Base-by-base conservation (phyloP, 129 eudicot species). In the Logfia minima region DNA sequence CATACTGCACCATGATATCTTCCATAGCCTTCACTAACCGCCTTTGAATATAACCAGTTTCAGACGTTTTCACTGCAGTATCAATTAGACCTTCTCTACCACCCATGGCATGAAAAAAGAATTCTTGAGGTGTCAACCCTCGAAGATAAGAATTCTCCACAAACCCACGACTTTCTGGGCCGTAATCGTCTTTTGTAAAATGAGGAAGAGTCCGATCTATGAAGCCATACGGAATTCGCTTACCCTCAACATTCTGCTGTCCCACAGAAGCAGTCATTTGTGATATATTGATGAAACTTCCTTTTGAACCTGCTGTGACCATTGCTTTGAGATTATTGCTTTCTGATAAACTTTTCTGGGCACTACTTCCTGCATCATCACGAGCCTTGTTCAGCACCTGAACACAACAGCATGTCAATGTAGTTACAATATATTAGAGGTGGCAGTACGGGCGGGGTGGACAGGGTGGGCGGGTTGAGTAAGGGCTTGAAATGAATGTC, bases 261-360 rank as follows among this genome's bases (percentile, higher is more conserved):
- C 98, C 98, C 84, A 93, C 98, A 89, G 97, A 93, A 51, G 97
- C 98, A 81, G 98, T 93, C 98, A 93, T 93, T 79, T 93, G 98
- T 14, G 98, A 93, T 62, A 93, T 93, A 67, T 93, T 90, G 67
- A 93, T 93, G 64, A 93, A 93, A 88, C 95, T 87, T 76, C 98
- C 98, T 83, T 93, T 93, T 1, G 98, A 93, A 31, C 98, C 98
- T 19, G 98, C 98, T 3, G 97, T 93, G 21, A 93, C 98, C 98
- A 93, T 93, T 4, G 98, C 98, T 82, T 93, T 93, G n/a, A 93
- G 92, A 77, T 93, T 93, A 82, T 93, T 93, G 75, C 96, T 90
- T 86, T 93, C 98, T 39, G 98, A 85, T 78, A 93, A 87, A 83
- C 97, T 93, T 81, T 85, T 93, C 81, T 93, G 91, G 1, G 98